Evolutionary conservation across 2,329 filamentous ascomycete genomes (phyloP).

Genomic region (Monilinia polystroma): DNA sequence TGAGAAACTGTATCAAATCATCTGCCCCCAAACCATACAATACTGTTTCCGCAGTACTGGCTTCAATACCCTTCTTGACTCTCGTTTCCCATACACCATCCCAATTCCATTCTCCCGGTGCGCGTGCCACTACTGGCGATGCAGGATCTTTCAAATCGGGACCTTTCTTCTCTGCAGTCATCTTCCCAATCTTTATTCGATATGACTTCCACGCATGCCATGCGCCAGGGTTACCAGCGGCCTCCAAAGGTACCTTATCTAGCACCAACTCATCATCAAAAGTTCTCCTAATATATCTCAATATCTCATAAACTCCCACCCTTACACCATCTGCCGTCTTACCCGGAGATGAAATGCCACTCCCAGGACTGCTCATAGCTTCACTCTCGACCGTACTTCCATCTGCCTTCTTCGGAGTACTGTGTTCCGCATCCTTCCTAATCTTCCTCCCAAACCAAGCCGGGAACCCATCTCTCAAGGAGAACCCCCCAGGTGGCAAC

Average conservation of each 20-base stretch:
- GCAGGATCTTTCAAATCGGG: neutral
- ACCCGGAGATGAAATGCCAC: conserved; percentile 10
- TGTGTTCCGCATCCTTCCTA: conserved; percentile 29
- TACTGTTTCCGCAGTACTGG: conserved; percentile 74
- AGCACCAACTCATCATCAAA: conserved; percentile 78
- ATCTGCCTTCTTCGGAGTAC: conserved; percentile 33
- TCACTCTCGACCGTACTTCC: conserved; percentile 31
- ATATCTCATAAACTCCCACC: conserved; percentile 61
- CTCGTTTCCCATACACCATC: conserved; percentile 94
- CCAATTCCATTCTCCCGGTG: conserved; percentile 93
- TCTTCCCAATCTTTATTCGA: conserved; percentile 49
- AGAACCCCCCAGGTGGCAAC: conserved; percentile 86
- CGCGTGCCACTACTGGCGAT: conserved; percentile 40
- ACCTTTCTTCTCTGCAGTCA: conserved; percentile 27
- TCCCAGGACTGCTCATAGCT: conserved; percentile 21
- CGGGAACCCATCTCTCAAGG: conserved; percentile 85
- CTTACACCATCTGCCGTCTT: conserved; percentile 21
- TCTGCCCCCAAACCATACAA: conserved; percentile 70
- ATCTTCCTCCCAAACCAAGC: conserved; percentile 73
- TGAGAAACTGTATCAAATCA: conserved; percentile 71
- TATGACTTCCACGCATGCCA: conserved; percentile 91
- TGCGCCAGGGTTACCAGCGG: conserved; percentile 84
- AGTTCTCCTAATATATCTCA: conserved; percentile 77
- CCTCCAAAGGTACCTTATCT: conserved; percentile 75
- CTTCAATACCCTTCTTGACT: conserved; percentile 74